Percentiles rank a stretch among this genome's conserved stretches.
These are phyloP conservation scores for Mycosphaerella sp. DNA, from an alignment of 2,329 filamentous ascomycete genomes.

Conservation along the genomic window DNA sequence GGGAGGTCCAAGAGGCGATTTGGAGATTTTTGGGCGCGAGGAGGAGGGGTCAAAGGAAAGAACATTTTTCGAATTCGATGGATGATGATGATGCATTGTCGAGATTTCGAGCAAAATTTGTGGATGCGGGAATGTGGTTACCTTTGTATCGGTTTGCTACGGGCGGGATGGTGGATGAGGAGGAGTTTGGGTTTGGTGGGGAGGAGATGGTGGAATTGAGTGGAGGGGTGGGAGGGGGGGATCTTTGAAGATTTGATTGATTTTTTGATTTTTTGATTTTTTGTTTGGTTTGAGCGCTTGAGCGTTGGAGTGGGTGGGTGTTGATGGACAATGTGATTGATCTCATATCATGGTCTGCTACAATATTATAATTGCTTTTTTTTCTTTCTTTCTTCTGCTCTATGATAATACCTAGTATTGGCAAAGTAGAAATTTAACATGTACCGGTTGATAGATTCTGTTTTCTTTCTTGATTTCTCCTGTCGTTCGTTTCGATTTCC, in stretches of 20 bases:
- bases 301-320: too few relatives aligned
- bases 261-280: too few relatives aligned
- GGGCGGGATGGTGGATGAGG: slow-evolving; percentile 11
- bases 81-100: neutral
- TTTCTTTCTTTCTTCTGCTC: neutral
- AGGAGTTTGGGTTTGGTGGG: slow-evolving; percentile 6
- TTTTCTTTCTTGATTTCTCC: too few relatives aligned
- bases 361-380: neutral
- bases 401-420: too few relatives aligned
- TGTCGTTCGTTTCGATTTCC: neutral
- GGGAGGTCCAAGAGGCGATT: slow-evolving; percentile 8
- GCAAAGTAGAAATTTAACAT: neutral
- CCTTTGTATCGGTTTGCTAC: slow-evolving; percentile 12
- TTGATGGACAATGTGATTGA: too few relatives aligned
- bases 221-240: neutral
- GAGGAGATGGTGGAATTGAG: neutral
- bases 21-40: slow-evolving; percentile 7
- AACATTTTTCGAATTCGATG: too few relatives aligned
- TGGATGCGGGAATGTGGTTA: slow-evolving; percentile 8
- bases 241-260: neutral
- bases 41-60: too few relatives aligned
- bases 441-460: neutral
- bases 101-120: slow-evolving; percentile 5
- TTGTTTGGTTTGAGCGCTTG: too few relatives aligned
- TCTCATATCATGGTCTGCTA: neutral